Base-by-base conservation (phyloP, 1,284 basidiomycete genomes). In the Boletus sp. region DNA sequence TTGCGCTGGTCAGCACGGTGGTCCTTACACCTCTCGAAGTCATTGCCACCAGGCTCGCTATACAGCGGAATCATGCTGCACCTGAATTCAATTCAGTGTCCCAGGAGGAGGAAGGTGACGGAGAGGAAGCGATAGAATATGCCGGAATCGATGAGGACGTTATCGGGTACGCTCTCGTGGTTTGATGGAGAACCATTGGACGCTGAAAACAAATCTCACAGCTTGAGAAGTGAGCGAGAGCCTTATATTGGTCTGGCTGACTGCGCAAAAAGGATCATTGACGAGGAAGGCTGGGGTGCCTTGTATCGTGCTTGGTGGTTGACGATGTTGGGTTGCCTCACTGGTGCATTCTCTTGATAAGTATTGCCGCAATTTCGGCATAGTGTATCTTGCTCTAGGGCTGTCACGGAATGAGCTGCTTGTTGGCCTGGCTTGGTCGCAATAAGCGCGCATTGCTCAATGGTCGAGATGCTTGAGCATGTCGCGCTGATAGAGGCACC, bases 241-340 rank as follows among this genome's bases (percentile, higher is more conserved):
- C 91, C 92, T n/a, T 95, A 95, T 62, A 64, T 77, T 32, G 87
- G 91, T 6, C 67, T 93, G 37, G 62, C 81, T 12, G 89, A 94
- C 62, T 91, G 88, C 53, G 82, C 75, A 14, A 84, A 85, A 66
- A 78, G 83, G 58, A 89, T 94, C 34, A 66, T 87, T n/a, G 76
- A 87, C 42, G 91, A 94, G 67, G 91, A 94, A 66, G 91, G 91
- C 1, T 80, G 78, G 72, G 67, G 68, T 52, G 78, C 88, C 5
- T 68, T 94, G 51, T 93, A 89, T 65, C 80, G 91, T 37, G 91
- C 86, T 5, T 94, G 90, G 89, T 93, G 88, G 88, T 69, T 91
- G 54, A 92, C 91, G 2, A 71, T 88, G 61, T 58, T 91, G 36
- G 82, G 80, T 30, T 81, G 81, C 27, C 64, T 88, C 37, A 67